Base-by-base conservation (phyloP, 192 early-diverging fungal genomes). In the Backusella morwellensis region DNA sequence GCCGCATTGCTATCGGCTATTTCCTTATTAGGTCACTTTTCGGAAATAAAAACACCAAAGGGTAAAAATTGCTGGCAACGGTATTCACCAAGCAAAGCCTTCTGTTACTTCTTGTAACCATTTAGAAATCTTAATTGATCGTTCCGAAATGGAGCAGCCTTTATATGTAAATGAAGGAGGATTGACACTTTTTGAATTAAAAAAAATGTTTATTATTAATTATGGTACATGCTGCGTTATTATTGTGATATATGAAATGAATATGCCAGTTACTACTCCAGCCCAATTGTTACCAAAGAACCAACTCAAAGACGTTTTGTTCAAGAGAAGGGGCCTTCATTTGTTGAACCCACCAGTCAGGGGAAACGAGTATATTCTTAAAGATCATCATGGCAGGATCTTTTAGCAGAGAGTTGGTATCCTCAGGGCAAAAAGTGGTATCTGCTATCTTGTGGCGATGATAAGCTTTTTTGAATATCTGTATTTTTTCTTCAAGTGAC, bases 311-410 rank as follows among this genome's bases (percentile, higher is more conserved):
- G 8, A 70, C 35, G 12, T 40, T 70, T 23, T 35, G 68, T 23
- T 70, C 68, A 36, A 21, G 1, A 70, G n/a, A 12, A 3, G 70
- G 40, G 6, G 29, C 23, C 6, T 72, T 50, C 70, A 72, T 72
- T 34, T 72, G 70, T 14, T 50, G 35, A 2, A 72, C 42, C 70
- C 70, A 72, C 70, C 70, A 72, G 17, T 72, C 70, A 15, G 70
- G 23, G 6, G 70, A 72, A 14, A 72, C 70, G 15, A 44, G 15
- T 23, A 72, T 50, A 44, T 50, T 72, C 23, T 72, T 44, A 44
- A 72, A 72, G 12, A 44, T 32, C 29, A 72, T 72, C 19, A 72
- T 14, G 8, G 70, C 70, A 26, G 70, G 40, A 32, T 72, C 21
- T 14, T 63, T 63, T 63, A 63, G 12, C 23, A 63, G 1, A 21